Base-by-base conservation (phyloP, 495 filamentous ascomycete genomes). In the Aspergillus baeticus region DNA sequence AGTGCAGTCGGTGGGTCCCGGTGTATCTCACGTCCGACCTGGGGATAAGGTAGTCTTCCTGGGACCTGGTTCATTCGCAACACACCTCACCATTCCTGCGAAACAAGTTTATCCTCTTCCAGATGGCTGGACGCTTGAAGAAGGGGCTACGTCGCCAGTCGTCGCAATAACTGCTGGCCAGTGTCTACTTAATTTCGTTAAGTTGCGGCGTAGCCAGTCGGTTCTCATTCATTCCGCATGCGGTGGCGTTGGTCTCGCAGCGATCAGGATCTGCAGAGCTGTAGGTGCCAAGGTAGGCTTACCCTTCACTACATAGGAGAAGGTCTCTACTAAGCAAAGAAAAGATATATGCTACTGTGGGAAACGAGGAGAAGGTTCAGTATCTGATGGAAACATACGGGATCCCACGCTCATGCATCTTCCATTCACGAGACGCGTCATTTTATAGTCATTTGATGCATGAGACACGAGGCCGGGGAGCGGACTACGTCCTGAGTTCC, bases 401-500 rank as follows among this genome's bases (percentile, higher is more conserved):
- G 2, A 70, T 83, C 20, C 61, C 67, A 0, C 23, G 57, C 1
- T 51, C 69, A 5, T 72, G 74, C n/a, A 84, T 86, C 18, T 81
- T 85, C 54, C 69, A 75, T 47, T 83, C 77, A 26, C 65, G 77
- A 13, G 69, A 77, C 29, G 54, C 67, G 0, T 67, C 72, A 1
- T 85, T 84, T 57, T 46, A 70, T 0, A 51, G 69, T 14, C 76
- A 70, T n/a, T 53, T 85, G 0, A 65, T 79, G 39, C 54, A 67
- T 0, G 70, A 69, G n/a, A 87, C 83, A 0, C 36, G 63, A 10
- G 73, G 77, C n/a, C 59, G 57, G 5, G 80, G 82, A 10, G 76
- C 80, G 29, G 78, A 82, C 29, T 57, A 83, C 5, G 75, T 81
- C 5, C 66, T 83, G 17, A 80, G 81, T 54, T 75, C 77, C 13